Conservation (phyloP, 2,329 filamentous ascomycete species). For the Calonectria montana region DNA sequence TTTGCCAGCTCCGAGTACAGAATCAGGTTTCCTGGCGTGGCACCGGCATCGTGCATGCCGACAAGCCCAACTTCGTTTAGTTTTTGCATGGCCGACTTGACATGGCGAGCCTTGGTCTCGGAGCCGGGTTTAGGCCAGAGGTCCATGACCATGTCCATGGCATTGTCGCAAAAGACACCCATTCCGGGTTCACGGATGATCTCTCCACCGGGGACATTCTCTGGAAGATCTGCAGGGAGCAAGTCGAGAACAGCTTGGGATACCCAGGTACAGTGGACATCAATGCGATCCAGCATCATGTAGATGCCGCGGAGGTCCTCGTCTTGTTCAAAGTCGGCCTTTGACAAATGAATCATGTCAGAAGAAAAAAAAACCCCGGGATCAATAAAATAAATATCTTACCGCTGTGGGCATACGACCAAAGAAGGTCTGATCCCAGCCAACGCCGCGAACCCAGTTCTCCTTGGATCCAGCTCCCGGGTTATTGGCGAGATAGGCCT, state of each 20-base stretch:
- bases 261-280: constrained; percentile 78
- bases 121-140: constrained; percentile 67
- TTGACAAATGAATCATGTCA: constrained; percentile 35
- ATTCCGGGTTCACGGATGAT: constrained; percentile 69
- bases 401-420: constrained; percentile 74
- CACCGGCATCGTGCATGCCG: constrained; percentile 77
- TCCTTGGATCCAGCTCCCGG: constrained; percentile 62
- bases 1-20: constrained; percentile 65
- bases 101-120: constrained; percentile 63
- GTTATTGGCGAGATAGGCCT: constrained; percentile 61
- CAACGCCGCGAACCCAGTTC: constrained; percentile 74
- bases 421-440: constrained; percentile 77
- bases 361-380: background rate
- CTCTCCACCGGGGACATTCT: constrained; percentile 71
- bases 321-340: constrained; percentile 67
- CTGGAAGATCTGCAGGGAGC: constrained; percentile 63
- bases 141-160: constrained; percentile 70
- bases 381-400: constrained; percentile 37
- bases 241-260: constrained; percentile 72
- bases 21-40: constrained; percentile 63
- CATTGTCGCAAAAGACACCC: constrained; percentile 80
- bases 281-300: constrained; percentile 77
- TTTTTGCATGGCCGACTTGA: constrained; percentile 70
- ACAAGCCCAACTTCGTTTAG: constrained; percentile 75
- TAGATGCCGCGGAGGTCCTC: constrained; percentile 65